Base-by-base conservation (phyloP, 225 moss, liverwort and hornwort genomes). In the Lunularia cruciata region DNA sequence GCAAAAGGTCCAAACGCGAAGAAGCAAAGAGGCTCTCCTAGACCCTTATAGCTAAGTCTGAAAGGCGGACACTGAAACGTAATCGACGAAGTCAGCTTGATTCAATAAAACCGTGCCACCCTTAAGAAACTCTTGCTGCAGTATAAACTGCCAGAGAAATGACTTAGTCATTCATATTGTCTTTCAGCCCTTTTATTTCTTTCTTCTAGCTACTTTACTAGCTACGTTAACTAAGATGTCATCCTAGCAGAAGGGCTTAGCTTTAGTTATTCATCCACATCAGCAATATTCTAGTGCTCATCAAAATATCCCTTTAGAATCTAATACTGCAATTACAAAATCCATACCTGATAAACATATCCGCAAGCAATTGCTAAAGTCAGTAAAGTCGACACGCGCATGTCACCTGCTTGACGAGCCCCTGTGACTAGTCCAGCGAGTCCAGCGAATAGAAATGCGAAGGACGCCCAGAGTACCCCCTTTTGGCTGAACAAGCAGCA, bases 1-100 rank as follows among this genome's bases (percentile, higher is more conserved):
- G 92, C 92, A 16, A 92, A 83, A 72, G 96, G 96, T 60, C 96
- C 96, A 66, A 90, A 92, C 1, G 96, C 96, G 48, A 91, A 27
- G 53, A 98, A 93, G 66, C 90, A 92, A 30, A 98, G 81, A 20
- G 92, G 92, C 71, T 98, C 96, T 76, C 96, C 96, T 64, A 98
- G 77, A 34, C 96, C 96, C 77, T 86, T 85, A 77, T 98, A 92
- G 73, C 92, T 86, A 49, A 92, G 76, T 6, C 96, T 89, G 78
- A 98, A 98, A 49, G 92, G 96, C 28, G 96, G 96, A 79, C 87
- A 88, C 95, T 95, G 88, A 30, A 16, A 34, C 45, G n/a, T 49
- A 60, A 33, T 12, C 34, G 46, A 31, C 16, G 22, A 59, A 59
- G 37, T 59, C 6, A 59, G 59, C n/a, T 26, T 59, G 5, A 15